Percentiles rank a stretch among this genome's conserved stretches.
These are phyloP conservation scores for Pichia sp. DNA, from an alignment of 1,139 yeast species.

Conservation along the genomic window DNA sequence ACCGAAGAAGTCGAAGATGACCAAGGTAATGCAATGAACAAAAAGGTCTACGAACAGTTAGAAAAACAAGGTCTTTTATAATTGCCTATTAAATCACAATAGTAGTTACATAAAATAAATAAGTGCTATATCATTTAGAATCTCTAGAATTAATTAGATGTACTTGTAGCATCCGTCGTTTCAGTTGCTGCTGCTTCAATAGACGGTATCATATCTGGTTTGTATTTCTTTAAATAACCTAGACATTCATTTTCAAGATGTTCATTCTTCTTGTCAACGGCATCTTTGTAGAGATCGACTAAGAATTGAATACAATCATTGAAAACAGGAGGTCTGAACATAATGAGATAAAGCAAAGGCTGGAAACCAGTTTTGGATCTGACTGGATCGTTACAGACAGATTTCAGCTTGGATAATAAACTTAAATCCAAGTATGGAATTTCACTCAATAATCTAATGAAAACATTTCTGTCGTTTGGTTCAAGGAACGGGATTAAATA, in stretches of 20 bases:
- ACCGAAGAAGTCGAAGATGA: conserved; percentile 86
- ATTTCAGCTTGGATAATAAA: conserved; percentile 62
- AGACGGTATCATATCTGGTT: conserved; percentile 14
- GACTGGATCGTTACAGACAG: conserved; percentile 84
- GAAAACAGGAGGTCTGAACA: conserved; percentile 88
- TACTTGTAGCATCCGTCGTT: too few relatives aligned
- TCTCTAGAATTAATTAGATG: too few relatives aligned
- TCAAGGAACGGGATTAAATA: conserved; percentile 84
- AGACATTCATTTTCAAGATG: conserved; percentile 57
- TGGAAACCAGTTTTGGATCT: conserved; percentile 79
- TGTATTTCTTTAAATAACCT: conserved; percentile 50
- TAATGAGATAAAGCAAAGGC: conserved; percentile 74
- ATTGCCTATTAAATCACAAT: background rate
- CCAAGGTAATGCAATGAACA: conserved; percentile 90
- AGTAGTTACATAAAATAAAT: conserved; percentile 1
- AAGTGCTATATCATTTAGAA: background rate
- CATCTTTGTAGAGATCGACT: conserved; percentile 47
- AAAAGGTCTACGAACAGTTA: conserved; percentile 76
- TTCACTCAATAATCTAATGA: conserved; percentile 81
- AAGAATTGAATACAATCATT: conserved; percentile 64
- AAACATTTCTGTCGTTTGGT: conserved; percentile 71
- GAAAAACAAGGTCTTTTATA: conserved; percentile 74
- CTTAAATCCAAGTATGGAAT: conserved; percentile 69
- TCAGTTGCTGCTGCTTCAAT: background rate
- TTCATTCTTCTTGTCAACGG: conserved; percentile 44